These are phyloP conservation scores for Acanthochlamys bracteata DNA, from an alignment of 106 monocot genomes.

Conservation along the genomic window DNA sequence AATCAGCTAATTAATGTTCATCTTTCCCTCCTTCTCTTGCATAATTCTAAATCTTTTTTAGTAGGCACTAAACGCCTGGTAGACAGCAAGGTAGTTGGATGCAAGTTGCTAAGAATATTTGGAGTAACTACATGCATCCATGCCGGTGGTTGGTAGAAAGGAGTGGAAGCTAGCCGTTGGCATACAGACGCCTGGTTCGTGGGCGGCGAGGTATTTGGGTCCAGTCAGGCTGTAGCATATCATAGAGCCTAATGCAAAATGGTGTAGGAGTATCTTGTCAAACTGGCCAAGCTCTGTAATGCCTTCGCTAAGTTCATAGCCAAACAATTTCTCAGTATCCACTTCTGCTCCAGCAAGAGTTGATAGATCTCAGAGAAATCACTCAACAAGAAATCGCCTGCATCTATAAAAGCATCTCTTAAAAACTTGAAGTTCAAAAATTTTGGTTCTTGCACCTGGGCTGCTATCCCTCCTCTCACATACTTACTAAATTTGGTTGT, in stretches of 20 bases:
- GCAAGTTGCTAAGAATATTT: too few species aligned
- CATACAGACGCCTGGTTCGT: too few species aligned
- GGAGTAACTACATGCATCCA: too few species aligned
- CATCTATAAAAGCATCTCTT: constrained; percentile 54
- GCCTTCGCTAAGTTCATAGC: constrained; percentile 27
- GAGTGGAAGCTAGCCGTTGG: too few species aligned
- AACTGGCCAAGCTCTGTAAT: constrained; percentile 38
- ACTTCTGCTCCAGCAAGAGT: constrained; percentile 57
- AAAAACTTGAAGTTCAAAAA: constrained; percentile 62
- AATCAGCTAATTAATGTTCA: too few species aligned
- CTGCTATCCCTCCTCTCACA: constrained; percentile 76
- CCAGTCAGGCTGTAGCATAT: too few species aligned
- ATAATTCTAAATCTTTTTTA: too few species aligned
- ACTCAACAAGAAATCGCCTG: constrained; percentile 82
- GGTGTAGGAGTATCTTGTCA: constrained; percentile 46
- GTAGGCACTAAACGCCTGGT: too few species aligned
- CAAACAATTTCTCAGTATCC: constrained; percentile 48
- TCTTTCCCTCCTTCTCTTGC: too few species aligned
- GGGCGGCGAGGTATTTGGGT: too few species aligned
- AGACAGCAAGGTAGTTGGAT: too few species aligned
- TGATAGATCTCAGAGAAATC: constrained; percentile 87
- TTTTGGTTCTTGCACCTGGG: constrained; percentile 86
- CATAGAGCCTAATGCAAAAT: constrained; percentile 65
- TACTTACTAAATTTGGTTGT: constrained; percentile 64
- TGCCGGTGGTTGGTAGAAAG: too few species aligned